Evolutionary conservation across 2,329 filamentous ascomycete species (phyloP), one percentile per base, ranked within the genome.

Genomic region (Ceratocystis alfenasii): DNA sequence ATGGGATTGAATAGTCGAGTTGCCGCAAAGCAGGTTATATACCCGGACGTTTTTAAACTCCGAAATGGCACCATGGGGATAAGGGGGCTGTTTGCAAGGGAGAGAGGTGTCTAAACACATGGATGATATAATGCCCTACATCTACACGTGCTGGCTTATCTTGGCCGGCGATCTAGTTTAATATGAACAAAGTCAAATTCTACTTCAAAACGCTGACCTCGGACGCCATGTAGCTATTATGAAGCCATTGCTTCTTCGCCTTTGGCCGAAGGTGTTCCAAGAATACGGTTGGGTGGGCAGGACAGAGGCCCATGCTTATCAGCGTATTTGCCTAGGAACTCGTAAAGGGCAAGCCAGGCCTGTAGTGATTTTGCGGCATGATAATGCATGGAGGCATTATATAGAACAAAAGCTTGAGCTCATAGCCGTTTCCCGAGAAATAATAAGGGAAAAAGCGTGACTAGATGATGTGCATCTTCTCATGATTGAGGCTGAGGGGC

Each of bases 211-310:
- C 2, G 3, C 12, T 17, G 25, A 36, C 5, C 1, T 33, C n/a
- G 3, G 3, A 36, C 7, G 28, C 15, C 17, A 10, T 59, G 53
- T 7, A 15, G 7, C 4, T 22, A 7, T n/a, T 33, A 41, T 59
- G 28, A 59, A 59, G 53, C 53, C 53, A 59, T 36, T 59, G 53
- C 53, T 59, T 25, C 25, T 17, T 59, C 53, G 53, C 53, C 53
- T 36, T 33, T 7, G 33, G 53, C 53, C 53, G 53, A 59, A 30
- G 53, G 28, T 30, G 28, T 59, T 30, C 53, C 53, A 59, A 59
- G 28, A n/a, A 25, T 36, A 17, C 28, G 53, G 53, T 59, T 59
- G 53, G 17, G 28, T 15, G 53, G 53, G 33, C 22, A 59, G 28
- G 28, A 33, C 15, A 12, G 28, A 59, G 53, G 53, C 17, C 53